Conservation (phyloP, 805 yeast genomes). For the Saccharomycopsis guyanensis region DNA sequence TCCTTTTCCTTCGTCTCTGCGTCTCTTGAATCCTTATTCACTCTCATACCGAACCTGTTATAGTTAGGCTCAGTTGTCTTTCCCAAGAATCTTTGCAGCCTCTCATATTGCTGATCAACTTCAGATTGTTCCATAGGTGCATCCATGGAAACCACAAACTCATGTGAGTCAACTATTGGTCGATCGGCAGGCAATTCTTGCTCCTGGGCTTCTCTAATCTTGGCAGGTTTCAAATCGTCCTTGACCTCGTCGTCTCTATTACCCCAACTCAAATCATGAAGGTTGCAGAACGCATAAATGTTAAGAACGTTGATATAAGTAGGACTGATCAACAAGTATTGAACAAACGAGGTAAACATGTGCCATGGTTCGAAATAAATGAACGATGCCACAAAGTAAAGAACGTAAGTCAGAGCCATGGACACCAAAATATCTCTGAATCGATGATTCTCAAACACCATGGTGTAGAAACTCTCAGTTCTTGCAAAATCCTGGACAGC, state of each 20-base stretch:
- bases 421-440: constrained; percentile 88
- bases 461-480: constrained; percentile 27
- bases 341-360: constrained; percentile 80
- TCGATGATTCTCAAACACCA: constrained; percentile 56
- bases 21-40: constrained; percentile 26
- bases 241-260: constrained; percentile 70
- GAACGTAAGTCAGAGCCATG: constrained; percentile 70
- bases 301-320: constrained; percentile 85
- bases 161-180: neutral
- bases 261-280: constrained; percentile 97
- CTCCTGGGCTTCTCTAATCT: constrained; percentile 3
- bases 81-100: constrained; percentile 29
- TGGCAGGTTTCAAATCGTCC: constrained; percentile 12
- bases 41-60: constrained; percentile 30
- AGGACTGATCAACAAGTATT: constrained; percentile 79
- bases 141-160: constrained; percentile 33
- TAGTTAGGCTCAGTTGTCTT: constrained; percentile 25
- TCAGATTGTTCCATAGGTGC: constrained; percentile 72
- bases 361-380: constrained; percentile 88
- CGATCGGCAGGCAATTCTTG: neutral
- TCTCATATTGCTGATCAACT: constrained; percentile 61
- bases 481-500: constrained; percentile 48
- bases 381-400: constrained; percentile 72
- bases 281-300: constrained; percentile 92
- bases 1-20: constrained; percentile 55